These are phyloP conservation scores for Lithospermum erythrorhizon DNA, from an alignment of 257 asterid genomes.

Conservation along the genomic window DNA sequence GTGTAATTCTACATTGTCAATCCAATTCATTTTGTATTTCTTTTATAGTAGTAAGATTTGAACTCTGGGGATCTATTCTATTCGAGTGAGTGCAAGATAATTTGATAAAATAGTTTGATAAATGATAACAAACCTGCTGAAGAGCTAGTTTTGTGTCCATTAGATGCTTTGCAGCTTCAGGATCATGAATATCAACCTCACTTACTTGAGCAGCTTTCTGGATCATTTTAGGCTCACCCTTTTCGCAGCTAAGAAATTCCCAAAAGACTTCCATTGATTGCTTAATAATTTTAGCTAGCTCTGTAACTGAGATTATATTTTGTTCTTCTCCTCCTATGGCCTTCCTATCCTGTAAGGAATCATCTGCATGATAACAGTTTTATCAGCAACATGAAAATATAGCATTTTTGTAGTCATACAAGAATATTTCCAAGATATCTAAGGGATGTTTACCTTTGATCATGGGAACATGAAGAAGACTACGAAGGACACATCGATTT, in stretches of 20 bases:
- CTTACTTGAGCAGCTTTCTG: slow-evolving; percentile 21
- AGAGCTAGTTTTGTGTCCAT: slow-evolving; percentile 28
- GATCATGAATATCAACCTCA: slow-evolving; percentile 17
- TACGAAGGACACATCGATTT: slow-evolving; percentile 41
- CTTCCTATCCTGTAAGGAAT: no score
- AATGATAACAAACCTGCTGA: slow-evolving; percentile 44
- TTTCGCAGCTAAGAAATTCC: slow-evolving; percentile 49
- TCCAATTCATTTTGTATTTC: no score
- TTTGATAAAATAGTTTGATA: neutral
- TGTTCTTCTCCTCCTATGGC: no score
- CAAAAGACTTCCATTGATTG: no score
- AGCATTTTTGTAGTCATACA: neutral
- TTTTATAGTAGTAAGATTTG: neutral
- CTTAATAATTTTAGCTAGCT: no score
- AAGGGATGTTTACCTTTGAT: slow-evolving; percentile 38
- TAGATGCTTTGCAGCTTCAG: slow-evolving; percentile 29
- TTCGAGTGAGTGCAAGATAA: neutral
- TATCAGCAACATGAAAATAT: neutral
- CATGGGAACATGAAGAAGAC: slow-evolving; percentile 65
- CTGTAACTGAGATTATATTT: no score
- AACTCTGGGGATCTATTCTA: no score
- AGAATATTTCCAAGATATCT: neutral
- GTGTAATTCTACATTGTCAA: no score
- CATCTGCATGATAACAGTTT: no score
- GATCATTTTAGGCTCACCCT: slow-evolving; percentile 21